Evolutionary conservation across 257 asterid species (phyloP).

Genomic region (Gentiana macrophylla): DNA sequence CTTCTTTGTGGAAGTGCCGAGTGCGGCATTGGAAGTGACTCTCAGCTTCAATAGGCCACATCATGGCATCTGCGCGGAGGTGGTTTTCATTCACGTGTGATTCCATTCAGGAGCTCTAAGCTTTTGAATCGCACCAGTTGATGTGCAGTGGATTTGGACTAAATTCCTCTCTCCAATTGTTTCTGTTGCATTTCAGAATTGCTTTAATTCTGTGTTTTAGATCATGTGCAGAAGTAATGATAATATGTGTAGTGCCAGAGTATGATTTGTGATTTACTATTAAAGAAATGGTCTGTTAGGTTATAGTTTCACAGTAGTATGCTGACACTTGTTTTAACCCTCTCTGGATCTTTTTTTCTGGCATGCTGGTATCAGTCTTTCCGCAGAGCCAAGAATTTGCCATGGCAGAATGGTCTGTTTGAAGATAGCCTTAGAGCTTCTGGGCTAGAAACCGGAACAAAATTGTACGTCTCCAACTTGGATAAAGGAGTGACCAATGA

Average conservation of each 20-base stretch:
- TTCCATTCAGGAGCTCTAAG: conserved; percentile 57
- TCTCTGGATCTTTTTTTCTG: conserved; percentile 38
- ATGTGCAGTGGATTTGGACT: conserved; percentile 36
- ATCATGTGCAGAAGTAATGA: conserved; percentile 44
- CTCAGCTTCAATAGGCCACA: conserved; percentile 34
- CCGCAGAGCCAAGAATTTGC: conserved; percentile 69
- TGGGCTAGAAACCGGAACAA: conserved; percentile 68
- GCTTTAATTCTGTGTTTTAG: conserved; percentile 41
- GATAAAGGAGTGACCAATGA: conserved; percentile 67
- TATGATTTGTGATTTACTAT: conserved; percentile 49
- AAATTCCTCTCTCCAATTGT: conserved; percentile 10
- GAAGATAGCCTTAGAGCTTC: conserved; percentile 88
- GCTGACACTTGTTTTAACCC: conserved; percentile 52
- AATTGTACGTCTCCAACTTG: conserved; percentile 60
- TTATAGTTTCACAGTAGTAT: conserved; percentile 33
- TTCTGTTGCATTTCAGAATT: conserved; percentile 18
- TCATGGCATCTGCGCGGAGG: conserved; percentile 50
- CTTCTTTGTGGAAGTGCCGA: conserved; percentile 23
- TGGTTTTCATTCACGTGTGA: conserved; percentile 49
- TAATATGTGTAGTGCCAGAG: conserved; percentile 22
- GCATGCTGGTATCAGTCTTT: conserved; percentile 61
- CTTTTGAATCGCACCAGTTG: conserved; percentile 45
- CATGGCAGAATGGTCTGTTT: conserved; percentile 80
- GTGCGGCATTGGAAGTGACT: conserved; percentile 23
- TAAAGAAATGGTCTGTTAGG: conserved; percentile 42